These are phyloP conservation scores for Aspergillus calidoustus DNA, from an alignment of 2,329 filamentous ascomycete genomes.

Conservation along the genomic window DNA sequence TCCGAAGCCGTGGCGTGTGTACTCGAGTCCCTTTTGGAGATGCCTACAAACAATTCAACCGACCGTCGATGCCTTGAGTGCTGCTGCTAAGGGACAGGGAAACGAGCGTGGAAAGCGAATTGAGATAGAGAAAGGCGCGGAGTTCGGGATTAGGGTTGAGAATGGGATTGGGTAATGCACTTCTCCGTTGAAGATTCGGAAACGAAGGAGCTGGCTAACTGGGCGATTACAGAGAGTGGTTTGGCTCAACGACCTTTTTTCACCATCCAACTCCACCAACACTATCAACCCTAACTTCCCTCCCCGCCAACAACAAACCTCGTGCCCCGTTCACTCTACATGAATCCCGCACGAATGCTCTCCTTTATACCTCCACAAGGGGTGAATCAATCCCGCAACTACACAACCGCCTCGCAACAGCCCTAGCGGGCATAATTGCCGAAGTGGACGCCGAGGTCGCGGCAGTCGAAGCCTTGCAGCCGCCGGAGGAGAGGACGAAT, in stretches of 20 bases:
- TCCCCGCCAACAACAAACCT: background rate
- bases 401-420: conserved; percentile 76
- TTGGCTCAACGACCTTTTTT: conserved; percentile 78
- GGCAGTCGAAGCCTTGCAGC: conserved; percentile 52
- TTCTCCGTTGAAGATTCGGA: background rate
- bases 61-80: conserved; percentile 49
- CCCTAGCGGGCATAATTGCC: conserved; percentile 71
- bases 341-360: conserved; percentile 53
- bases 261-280: conserved; percentile 79
- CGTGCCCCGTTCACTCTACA: conserved; percentile 32
- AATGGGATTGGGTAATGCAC: conserved; percentile 55
- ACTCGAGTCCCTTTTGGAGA: conserved; percentile 84
- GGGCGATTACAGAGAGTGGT: conserved; percentile 69
- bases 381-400: conserved; percentile 82
- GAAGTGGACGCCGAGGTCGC: conserved; percentile 66
- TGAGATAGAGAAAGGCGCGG: conserved; percentile 39
- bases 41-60: conserved; percentile 84
- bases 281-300: conserved; percentile 62
- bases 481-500: conserved; percentile 48
- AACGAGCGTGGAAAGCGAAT: conserved; percentile 21
- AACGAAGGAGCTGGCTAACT: background rate
- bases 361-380: conserved; percentile 69
- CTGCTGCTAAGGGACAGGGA: background rate
- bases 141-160: conserved; percentile 53
- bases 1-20: conserved; percentile 61